Evolutionary conservation across 306 rosid species (phyloP), one percentile per base, ranked within the genome.

Genomic region (Malus sieversii): DNA sequence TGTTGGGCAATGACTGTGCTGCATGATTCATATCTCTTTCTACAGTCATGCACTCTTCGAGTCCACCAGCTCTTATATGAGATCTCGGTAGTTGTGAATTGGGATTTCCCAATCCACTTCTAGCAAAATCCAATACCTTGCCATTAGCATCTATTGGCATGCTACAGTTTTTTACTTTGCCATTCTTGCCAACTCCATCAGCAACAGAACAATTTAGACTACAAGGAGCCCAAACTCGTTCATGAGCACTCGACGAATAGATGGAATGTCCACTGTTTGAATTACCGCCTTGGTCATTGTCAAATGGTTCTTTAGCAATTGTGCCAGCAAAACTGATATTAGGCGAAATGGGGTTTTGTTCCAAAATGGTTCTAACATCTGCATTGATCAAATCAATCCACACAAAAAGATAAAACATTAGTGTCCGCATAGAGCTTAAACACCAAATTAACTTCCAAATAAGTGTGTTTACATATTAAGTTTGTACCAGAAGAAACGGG

Each of bases 401-500:
- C 42, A 62, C 23, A 20, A 2, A 33, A 14, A 4, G 70, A 7
- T 60, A 0, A n/a, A 67, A 63, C 48, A 25, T 13, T 66, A 74
- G 12, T 42, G 40, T 18, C 22, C 4, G 22, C 27, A 6, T 8
- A 22, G 33, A 32, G 64, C 2, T 48, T 30, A 13, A 22, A 19
- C 14, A 59, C 33, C 35, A 22, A 22, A 16, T 46, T 33, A 65
- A 44, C 32, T 25, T 63, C 53, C 12, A 66, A 35, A 73, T 7
- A 60, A 64, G 40, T 73, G 71, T 10, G 3, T 45, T 38, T 4
- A n/a, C 45, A 42, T 1, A 60, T 63, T 60, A 20, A 8, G 15
- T 46, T 42, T 38, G 61, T 77, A 92, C 99, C 99, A 71, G 92
- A 73, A 32, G 85, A 73, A 20, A 75, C 62, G 10, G 85, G 85